Base-by-base conservation (phyloP, 2,329 filamentous ascomycete species). In the Fusarium lateritium region DNA sequence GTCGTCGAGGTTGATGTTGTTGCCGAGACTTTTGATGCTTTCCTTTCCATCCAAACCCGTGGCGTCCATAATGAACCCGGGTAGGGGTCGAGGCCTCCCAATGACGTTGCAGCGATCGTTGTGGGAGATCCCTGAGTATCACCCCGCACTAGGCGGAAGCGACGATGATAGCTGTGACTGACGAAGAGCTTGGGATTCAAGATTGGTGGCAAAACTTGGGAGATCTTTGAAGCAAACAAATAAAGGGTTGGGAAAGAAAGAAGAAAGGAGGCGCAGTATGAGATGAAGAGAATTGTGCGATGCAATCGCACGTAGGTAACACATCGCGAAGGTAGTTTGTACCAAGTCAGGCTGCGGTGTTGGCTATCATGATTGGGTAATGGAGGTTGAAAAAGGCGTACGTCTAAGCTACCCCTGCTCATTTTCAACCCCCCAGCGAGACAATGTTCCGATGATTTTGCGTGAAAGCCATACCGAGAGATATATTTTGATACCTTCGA, bases 401-500 rank as follows among this genome's bases (percentile, higher is more conserved):
- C 64, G 39, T 63, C 52, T 24, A 59, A 52, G 43, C 52, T 45
- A 69, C 44, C 49, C 53, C 43, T 49, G 36, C 53, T 28, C 58
- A 51, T 70, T 65, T 69, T 69, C 67, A 69, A 70, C 45, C 66
- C 66, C 67, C 67, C 50, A 43, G 53, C 19, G 24, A 64, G 33
- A 46, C 34, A 4, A 44, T 42, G 44, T 33, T 31, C 49, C 44
- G 43, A 44, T 21, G 22, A 28, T 55, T 40, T 42, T 21, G 39
- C 34, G 33, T n/a, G 13, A 19, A 54, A 24, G n/a, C 21, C 61
- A 58, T 70, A n/a, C 19, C 51, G 45, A 26, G 19, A 33, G 19
- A 33, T 38, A 19, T 43, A 13, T 26, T 17, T 13, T 19, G 21
- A 45, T 22, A 9, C 9, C 10, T 11, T 9, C 9, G 9, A 28